Evolutionary conservation across 1,284 basidiomycete species (phyloP).

Genomic region (Tremellales sp.): DNA sequence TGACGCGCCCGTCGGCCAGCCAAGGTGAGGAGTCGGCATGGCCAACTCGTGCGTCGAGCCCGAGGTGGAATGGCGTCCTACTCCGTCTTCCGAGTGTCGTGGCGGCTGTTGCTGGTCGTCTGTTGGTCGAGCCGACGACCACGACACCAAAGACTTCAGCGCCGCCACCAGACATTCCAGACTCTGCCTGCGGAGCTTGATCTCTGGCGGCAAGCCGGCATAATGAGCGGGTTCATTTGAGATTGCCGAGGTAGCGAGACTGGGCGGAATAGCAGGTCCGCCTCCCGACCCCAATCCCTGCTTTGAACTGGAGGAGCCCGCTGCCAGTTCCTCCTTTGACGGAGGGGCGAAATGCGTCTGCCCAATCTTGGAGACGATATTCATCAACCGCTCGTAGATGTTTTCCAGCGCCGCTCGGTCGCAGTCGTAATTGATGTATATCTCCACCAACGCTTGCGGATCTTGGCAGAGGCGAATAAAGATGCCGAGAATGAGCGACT

Average conservation of each 20-base stretch:
- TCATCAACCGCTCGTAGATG: constrained; percentile 93
- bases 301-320: constrained; percentile 25
- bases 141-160: constrained; percentile 79
- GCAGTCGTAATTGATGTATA: constrained; percentile 97
- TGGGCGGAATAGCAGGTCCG: constrained; percentile 55
- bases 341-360: constrained; percentile 62
- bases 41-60: constrained; percentile 35
- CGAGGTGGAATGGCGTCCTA: constrained; percentile 23
- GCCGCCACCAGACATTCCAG: constrained; percentile 85
- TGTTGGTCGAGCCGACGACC: constrained; percentile 59
- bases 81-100: constrained; percentile 32
- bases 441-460: constrained; percentile 91
- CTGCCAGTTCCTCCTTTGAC: constrained; percentile 44
- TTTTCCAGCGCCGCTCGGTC: constrained; percentile 88
- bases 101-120: constrained; percentile 7
- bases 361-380: constrained; percentile 86
- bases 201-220: constrained; percentile 69
- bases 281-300: constrained; percentile 44
- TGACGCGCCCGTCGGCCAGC: constrained; percentile 28
- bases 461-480: constrained; percentile 83
- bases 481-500: constrained; percentile 83
- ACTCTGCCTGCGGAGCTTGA: constrained; percentile 78
- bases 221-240: constrained; percentile 49
- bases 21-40: constrained; percentile 26
- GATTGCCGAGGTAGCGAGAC: constrained; percentile 62